Base-by-base conservation (phyloP, 2,329 filamentous ascomycete species). In the Nothophaeocryptopus gaeumannii region DNA sequence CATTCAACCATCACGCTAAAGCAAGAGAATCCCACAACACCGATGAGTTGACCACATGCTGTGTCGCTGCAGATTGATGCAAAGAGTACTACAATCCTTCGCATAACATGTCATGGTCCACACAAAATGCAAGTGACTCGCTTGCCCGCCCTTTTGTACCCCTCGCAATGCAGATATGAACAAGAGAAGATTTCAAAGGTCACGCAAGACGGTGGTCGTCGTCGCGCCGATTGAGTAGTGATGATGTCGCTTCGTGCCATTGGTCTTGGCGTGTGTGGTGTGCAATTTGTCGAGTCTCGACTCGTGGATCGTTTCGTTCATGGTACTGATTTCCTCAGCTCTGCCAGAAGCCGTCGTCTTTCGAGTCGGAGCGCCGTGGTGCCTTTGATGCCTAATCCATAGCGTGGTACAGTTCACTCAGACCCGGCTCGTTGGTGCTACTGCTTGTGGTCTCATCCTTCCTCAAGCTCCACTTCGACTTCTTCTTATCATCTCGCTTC, bases 401-500 rank as follows among this genome's bases (percentile, higher is more conserved):
- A 30, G 47, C 52, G 38, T 58, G 52, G 54, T 66, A 66, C 45
- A 67, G 41, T 13, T 66, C 64, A 13, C 57, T 51, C 40, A 67
- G 38, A 13, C 52, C 44, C 32, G 53, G 56, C 50, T 62, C 61
- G 13, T 50, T 39, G n/a, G 39, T 29, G 14, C 32, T 39, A 11
- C 26, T 53, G 31, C 30, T 55, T n/a, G 41, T 37, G 40, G 55
- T 53, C 47, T 58, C 58, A 26, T 65, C 59, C 42, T 58, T 59
- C 45, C 55, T 53, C 38, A 58, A 50, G 13, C 56, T 56, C 61
- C 56, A 60, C 51, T 58, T 60, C 16, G 54, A 63, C 45, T 58
- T 63, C 50, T 65, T 65, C 57, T 66, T 65, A 31, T 67, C 64
- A 35, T 57, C 58, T 30, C 64, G 60, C 58, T 66, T 68, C 63